Percentiles rank a stretch among this genome's conserved stretches.
Conservation (phyloP, 2,329 filamentous ascomycete genomes). For the Penicillium sp. region DNA sequence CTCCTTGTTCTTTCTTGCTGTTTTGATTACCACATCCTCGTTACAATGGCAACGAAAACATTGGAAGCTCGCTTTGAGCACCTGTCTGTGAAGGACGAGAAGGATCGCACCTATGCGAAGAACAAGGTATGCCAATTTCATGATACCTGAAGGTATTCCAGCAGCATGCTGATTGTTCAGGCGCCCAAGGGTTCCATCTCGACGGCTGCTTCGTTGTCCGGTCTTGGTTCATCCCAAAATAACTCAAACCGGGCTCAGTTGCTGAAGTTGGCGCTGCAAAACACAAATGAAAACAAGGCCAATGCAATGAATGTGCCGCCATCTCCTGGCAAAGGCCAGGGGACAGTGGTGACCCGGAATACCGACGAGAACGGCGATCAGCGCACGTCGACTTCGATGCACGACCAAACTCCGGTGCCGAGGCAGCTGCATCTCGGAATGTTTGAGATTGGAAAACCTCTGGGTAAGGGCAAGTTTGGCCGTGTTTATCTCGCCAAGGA, state of each 20-base stretch:
- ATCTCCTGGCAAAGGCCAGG: constrained; percentile 64
- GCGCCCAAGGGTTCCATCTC: constrained; percentile 46
- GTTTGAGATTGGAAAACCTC: constrained; percentile 86
- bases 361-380: constrained; percentile 51
- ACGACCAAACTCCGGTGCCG: constrained; percentile 55
- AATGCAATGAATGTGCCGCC: constrained; percentile 55
- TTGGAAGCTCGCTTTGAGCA: constrained; percentile 88
- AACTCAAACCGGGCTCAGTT: constrained; percentile 71
- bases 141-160: background rate
- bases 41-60: constrained; percentile 69
- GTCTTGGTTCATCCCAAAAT: constrained; percentile 46
- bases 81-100: constrained; percentile 87
- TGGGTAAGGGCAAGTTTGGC: constrained; percentile 86
- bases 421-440: constrained; percentile 81
- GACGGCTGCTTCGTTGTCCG: constrained; percentile 48
- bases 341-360: constrained; percentile 34
- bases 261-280: constrained; percentile 81
- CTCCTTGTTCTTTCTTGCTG: background rate
- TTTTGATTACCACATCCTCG: constrained; percentile 3
- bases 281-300: constrained; percentile 64
- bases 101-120: constrained; percentile 70
- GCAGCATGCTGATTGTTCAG: constrained; percentile 18
- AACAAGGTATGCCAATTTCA: constrained; percentile 63
- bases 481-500: constrained; percentile 83
- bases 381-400: constrained; percentile 45